Evolutionary conservation across 2,329 filamentous ascomycete genomes (phyloP).

Genomic region (Stagonosporopsis tanaceti): DNA sequence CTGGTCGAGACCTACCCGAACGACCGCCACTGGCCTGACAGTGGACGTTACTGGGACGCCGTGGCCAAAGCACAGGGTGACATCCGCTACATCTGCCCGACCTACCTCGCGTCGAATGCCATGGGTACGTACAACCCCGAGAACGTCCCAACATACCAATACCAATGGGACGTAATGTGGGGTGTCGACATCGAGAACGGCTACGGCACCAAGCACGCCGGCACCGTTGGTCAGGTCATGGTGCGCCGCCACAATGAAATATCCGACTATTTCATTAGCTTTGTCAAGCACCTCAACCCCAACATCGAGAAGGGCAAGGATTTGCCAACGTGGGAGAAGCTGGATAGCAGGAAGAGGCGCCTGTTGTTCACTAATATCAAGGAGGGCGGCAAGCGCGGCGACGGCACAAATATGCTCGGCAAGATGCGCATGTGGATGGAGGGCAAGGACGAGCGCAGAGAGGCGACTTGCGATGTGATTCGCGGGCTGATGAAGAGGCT

Average conservation of each 20-base stretch:
- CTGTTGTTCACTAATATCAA: constrained; percentile 45
- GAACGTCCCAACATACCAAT: constrained; percentile 38
- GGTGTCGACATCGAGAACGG: constrained; percentile 42
- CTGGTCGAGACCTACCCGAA: constrained; percentile 42
- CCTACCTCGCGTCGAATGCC: constrained; percentile 42
- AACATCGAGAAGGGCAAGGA: constrained; percentile 32
- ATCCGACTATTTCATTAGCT: constrained; percentile 43
- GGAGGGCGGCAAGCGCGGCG: constrained; percentile 32
- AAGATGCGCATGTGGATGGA: constrained; percentile 35
- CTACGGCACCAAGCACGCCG: constrained; percentile 46
- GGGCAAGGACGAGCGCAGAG: constrained; percentile 29
- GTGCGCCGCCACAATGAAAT: constrained; percentile 38
- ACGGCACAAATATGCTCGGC: constrained; percentile 32
- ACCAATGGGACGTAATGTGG: constrained; percentile 48
- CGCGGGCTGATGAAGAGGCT: constrained; percentile 35
- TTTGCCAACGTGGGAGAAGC: constrained; percentile 33
- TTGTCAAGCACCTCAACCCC: constrained; percentile 44
- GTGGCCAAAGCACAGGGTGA: constrained; percentile 46
- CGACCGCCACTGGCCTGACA: constrained; percentile 46
- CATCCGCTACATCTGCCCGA: constrained; percentile 47
- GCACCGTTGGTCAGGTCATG: constrained; percentile 45
- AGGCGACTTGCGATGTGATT: constrained; percentile 29
- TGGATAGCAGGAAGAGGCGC: constrained; percentile 31
- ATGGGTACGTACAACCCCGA: constrained; percentile 40
- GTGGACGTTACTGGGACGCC: constrained; percentile 43